phyloP scores from a whole-genome alignment of 768 basidiomycete genomes.

The Lentinula raphanica region DNA sequence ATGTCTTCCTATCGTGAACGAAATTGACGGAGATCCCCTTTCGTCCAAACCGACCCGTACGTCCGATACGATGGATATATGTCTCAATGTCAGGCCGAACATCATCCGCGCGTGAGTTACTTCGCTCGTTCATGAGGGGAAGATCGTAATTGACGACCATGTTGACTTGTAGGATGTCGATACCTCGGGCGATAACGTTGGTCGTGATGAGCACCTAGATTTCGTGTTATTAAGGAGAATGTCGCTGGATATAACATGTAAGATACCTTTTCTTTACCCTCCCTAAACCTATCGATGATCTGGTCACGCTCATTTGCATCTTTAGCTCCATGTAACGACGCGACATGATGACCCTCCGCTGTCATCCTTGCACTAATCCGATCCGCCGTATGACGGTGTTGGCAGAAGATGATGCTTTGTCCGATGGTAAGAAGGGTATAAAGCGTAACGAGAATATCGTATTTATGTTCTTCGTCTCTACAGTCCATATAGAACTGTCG shows the following conservation, averaged over 20 bases:
- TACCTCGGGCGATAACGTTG: constrained; percentile 96
- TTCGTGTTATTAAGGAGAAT: background rate
- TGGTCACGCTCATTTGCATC: constrained; percentile 84
- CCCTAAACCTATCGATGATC: constrained; percentile 92
- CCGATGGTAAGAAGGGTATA: constrained; percentile 92
- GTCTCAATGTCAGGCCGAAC: constrained; percentile 87
- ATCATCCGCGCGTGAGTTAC: constrained; percentile 38
- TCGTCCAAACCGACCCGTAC: constrained; percentile 96
- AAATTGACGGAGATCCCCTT: constrained; percentile 98
- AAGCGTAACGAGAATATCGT: constrained; percentile 86
- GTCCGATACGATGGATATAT: constrained; percentile 96
- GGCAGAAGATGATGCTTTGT: constrained; percentile 98
- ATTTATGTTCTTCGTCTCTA: constrained; percentile 86
- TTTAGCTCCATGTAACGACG: constrained; percentile 93
- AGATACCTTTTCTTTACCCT: constrained; percentile 87
- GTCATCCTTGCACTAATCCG: constrained; percentile 87
- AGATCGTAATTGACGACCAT: constrained; percentile 99
- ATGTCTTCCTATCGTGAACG: constrained; percentile 85
- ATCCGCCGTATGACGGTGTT: constrained; percentile 89
- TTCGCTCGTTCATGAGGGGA: constrained; percentile 76
- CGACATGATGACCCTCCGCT: constrained; percentile 91
- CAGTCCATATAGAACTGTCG: constrained; percentile 99
- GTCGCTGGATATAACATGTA: background rate
- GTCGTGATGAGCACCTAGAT: constrained; percentile 82
- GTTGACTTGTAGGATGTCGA: constrained; percentile 98